A percentile compares a stretch with the other conserved stretches of the same genome.
These are phyloP conservation scores for Candida schatavii DNA, from an alignment of 805 yeast genomes.

Conservation along the genomic window DNA sequence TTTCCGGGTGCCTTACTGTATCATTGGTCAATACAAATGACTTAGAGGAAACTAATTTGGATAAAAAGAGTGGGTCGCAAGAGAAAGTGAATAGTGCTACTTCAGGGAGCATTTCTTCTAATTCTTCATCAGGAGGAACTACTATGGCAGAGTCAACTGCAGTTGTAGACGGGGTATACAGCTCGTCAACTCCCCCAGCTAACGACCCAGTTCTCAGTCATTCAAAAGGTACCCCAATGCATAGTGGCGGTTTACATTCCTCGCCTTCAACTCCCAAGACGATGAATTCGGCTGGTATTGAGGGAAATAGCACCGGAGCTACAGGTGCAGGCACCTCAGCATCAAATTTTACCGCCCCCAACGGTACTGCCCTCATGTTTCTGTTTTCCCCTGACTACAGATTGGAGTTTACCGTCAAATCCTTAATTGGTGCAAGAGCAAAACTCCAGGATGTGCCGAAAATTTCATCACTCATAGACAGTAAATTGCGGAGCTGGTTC, in stretches of 20 bases:
- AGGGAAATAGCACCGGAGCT: background rate
- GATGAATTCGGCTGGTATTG: slow-evolving; percentile 1
- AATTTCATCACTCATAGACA: slow-evolving; percentile 79
- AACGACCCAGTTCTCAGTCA: too few species aligned
- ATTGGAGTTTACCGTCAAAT: slow-evolving; percentile 82
- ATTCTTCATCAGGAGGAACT: background rate
- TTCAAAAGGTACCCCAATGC: background rate
- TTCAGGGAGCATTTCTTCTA: background rate
- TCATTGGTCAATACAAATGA: slow-evolving; percentile 54
- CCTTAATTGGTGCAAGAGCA: slow-evolving; percentile 89
- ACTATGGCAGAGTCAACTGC: background rate
- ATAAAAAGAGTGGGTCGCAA: slow-evolving; percentile 9
- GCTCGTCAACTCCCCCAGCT: background rate
- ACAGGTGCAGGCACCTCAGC: slow-evolving; percentile 9
- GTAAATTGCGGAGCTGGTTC: slow-evolving; percentile 81
- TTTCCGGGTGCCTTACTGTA: slow-evolving; percentile 85
- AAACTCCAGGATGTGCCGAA: slow-evolving; percentile 92
- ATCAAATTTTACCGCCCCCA: slow-evolving; percentile 16
- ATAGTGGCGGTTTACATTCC: background rate
- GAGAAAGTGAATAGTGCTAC: background rate
- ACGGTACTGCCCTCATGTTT: slow-evolving; percentile 75
- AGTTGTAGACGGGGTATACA: background rate
- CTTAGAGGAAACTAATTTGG: slow-evolving; percentile 21
- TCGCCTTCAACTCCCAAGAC: background rate
- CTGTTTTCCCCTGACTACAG: slow-evolving; percentile 91